These are phyloP conservation scores for Beauveria caledonica DNA, from an alignment of 2,329 filamentous ascomycete genomes.

Conservation along the genomic window DNA sequence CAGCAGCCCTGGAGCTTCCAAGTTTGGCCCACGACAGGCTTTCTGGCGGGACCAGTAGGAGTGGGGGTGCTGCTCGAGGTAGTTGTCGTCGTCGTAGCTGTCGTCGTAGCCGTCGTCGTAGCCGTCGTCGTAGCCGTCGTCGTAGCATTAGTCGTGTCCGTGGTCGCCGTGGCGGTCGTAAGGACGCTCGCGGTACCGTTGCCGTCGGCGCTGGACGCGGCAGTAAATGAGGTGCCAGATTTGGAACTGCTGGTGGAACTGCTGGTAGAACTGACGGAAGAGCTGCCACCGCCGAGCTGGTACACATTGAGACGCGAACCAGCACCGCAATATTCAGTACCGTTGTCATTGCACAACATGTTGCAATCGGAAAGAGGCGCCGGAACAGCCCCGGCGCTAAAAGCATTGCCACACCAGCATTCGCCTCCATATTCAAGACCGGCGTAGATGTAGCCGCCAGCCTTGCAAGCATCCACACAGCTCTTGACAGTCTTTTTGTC, in stretches of 20 bases:
- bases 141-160: background rate
- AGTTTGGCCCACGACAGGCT: conserved; percentile 16
- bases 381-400: conserved; percentile 21
- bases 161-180: background rate
- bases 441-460: conserved; percentile 21
- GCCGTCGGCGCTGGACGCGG: background rate
- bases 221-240: conserved; percentile 25
- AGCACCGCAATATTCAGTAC: conserved; percentile 30
- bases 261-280: conserved; percentile 14
- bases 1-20: conserved; percentile 30
- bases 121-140: conserved; percentile 15
- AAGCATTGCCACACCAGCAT: conserved; percentile 29
- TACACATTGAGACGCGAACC: conserved; percentile 28
- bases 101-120: background rate
- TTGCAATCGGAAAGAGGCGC: conserved; percentile 24
- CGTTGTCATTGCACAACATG: conserved; percentile 29
- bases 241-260: conserved; percentile 17
- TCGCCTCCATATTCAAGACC: conserved; percentile 33
- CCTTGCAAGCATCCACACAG: conserved; percentile 27
- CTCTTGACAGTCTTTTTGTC: conserved; percentile 24
- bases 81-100: background rate
- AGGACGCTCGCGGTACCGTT: background rate
- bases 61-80: conserved; percentile 15
- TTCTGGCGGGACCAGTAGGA: conserved; percentile 20
- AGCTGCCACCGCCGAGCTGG: conserved; percentile 14